Base-by-base conservation (phyloP, 2,329 filamentous ascomycete genomes). In the Pseudomassariella vexata region DNA sequence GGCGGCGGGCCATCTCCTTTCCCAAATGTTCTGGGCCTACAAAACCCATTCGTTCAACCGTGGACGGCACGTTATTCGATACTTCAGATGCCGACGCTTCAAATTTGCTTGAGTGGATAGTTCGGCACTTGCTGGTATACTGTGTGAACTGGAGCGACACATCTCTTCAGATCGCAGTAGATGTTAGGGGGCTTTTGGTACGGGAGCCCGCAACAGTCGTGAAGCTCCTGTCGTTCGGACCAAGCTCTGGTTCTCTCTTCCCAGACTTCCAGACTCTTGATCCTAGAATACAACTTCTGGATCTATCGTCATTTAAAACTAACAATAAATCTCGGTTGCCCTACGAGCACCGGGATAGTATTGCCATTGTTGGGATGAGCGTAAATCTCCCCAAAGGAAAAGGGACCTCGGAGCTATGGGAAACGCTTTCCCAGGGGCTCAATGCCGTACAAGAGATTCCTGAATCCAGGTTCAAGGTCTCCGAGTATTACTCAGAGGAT, bases 331-430 rank as follows among this genome's bases (percentile, higher is more conserved):
- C 32, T 11, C 15, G 11, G 12, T 8, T 17, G 10, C 5, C n/a
- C 18, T 8, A 18, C 9, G 22, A 33, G 15, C 18, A 31, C 28
- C 21, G 19, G 6, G 24, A 36, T 20, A 18, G 19, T 16, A 20
- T 36, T n/a, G 34, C 34, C 6, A 36, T 36, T 25, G 34, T 36
- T 9, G 34, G 34, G 6, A 33, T 36, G 24, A 29, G 29, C n/a
- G 30, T 36, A 11, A 18, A 36, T 10, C 24, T 36, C 14, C 34
- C 34, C 12, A 28, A 33, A 12, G 34, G 34, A 4, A 24, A 28
- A 15, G 30, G 34, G 7, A 28, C 19, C 17, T 29, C 28, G 17
- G 18, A 28, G 24, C 25, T 36, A 9, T 36, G 30, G 29, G 30
- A 33, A 24, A 36, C 30, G 9, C 8, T 36, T 3, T 31, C 28